Conservation (phyloP, 306 rosid species). For the Herpetospermum pedunculosum region DNA sequence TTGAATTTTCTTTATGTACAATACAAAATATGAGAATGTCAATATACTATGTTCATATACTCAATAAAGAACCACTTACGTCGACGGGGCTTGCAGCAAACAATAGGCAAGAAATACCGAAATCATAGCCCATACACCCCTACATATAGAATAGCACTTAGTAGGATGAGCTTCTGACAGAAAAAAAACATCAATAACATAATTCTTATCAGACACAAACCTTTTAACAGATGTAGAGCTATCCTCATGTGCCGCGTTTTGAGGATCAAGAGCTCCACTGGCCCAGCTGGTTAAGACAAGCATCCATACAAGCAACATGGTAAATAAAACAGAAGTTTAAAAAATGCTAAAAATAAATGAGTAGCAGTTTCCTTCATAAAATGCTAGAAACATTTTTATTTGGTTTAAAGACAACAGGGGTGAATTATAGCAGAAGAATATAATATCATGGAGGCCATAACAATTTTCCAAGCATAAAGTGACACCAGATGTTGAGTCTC, state of each 20-base stretch:
- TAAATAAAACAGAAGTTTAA: background rate
- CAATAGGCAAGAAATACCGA: conserved; percentile 97
- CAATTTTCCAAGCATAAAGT: background rate
- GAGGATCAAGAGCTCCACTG: conserved; percentile 91
- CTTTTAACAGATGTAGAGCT: conserved; percentile 83
- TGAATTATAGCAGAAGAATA: background rate
- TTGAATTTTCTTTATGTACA: background rate
- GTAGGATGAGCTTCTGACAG: background rate
- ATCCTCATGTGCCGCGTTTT: conserved; percentile 69
- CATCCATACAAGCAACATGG: background rate
- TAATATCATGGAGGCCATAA: background rate
- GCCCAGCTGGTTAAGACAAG: conserved; percentile 53
- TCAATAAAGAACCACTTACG: conserved; percentile 46
- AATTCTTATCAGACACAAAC: conserved; percentile 19
- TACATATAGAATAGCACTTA: conserved; percentile 24
- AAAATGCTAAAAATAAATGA: background rate
- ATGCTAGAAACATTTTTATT: background rate
- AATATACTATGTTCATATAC: background rate
- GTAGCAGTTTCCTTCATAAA: background rate
- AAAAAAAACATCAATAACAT: conserved; percentile 4
- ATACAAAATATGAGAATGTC: background rate
- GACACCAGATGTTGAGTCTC: background rate
- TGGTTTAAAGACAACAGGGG: background rate
- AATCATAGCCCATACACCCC: conserved; percentile 98
- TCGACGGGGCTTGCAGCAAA: conserved; percentile 95